A percentile compares a stretch with the other conserved stretches of the same genome.
Evolutionary conservation across 257 asterid genomes (phyloP).

Genomic region (Leonotis leonurus): DNA sequence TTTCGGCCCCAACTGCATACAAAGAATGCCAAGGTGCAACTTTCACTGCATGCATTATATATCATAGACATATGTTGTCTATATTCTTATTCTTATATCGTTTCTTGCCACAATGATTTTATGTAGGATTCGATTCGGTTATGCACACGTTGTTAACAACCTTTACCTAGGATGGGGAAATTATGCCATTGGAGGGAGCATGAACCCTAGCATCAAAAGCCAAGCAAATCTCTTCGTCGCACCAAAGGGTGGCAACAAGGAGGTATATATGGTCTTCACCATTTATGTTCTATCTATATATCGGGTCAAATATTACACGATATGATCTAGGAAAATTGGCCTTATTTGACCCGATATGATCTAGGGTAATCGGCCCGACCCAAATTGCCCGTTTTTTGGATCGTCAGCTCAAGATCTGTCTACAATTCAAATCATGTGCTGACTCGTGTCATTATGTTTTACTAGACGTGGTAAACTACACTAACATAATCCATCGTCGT

Average conservation of each 20-base stretch:
- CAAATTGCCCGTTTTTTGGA: neutral
- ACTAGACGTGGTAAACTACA: neutral
- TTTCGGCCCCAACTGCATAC: constrained; percentile 71
- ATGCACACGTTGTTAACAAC: constrained; percentile 86
- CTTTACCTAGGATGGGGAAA: constrained; percentile 74
- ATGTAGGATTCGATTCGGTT: constrained; percentile 64
- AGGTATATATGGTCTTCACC: too few relatives aligned
- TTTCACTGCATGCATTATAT: neutral
- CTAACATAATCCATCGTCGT: neutral
- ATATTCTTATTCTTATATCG: neutral
- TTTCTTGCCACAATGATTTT: neutral
- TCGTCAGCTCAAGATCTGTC: too few relatives aligned
- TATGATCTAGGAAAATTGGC: too few relatives aligned
- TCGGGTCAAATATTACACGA: too few relatives aligned
- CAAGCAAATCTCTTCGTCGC: constrained; percentile 83
- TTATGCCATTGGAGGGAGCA: constrained; percentile 87
- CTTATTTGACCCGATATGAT: too few relatives aligned
- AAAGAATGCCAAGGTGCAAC: constrained; percentile 78
- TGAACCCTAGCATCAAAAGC: constrained; percentile 79
- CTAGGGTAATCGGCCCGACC: neutral
- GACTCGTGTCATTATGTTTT: too few relatives aligned
- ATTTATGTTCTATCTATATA: too few relatives aligned
- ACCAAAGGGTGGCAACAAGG: constrained; percentile 49
- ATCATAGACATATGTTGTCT: too few relatives aligned
- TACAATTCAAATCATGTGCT: too few relatives aligned